Conservation (phyloP, 768 basidiomycete genomes). For the Wakefieldia striispora region DNA sequence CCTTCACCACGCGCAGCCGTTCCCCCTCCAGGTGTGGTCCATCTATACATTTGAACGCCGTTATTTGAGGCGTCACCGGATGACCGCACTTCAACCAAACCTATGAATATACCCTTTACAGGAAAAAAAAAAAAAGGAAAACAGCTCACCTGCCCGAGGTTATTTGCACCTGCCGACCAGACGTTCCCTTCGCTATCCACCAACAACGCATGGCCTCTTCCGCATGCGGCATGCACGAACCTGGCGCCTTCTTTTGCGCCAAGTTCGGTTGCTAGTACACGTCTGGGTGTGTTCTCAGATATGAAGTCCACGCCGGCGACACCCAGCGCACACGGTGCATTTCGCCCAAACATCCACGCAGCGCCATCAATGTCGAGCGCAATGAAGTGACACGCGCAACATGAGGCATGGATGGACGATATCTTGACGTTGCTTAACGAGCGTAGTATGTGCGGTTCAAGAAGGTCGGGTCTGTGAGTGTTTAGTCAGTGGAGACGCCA, state of each 20-base stretch:
- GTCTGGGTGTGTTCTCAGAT: slow-evolving; percentile 73
- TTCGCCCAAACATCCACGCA: slow-evolving; percentile 91
- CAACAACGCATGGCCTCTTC: slow-evolving; percentile 77
- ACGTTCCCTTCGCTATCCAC: slow-evolving; percentile 78
- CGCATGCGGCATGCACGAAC: slow-evolving; percentile 83
- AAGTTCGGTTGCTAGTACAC: slow-evolving; percentile 54
- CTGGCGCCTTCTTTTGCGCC: slow-evolving; percentile 56
- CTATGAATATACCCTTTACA: neutral
- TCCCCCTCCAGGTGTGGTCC: slow-evolving; percentile 57
- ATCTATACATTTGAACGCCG: slow-evolving; percentile 60
- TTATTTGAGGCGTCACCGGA: slow-evolving; percentile 58
- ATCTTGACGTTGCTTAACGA: slow-evolving; percentile 80
- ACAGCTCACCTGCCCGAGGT: slow-evolving; percentile 67
- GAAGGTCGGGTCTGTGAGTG: slow-evolving; percentile 69
- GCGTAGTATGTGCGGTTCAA: slow-evolving; percentile 86
- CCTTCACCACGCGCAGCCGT: slow-evolving; percentile 66
- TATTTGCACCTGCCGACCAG: slow-evolving; percentile 85
- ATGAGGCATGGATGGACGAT: slow-evolving; percentile 71
- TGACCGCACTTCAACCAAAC: slow-evolving; percentile 62
- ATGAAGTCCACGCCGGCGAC: slow-evolving; percentile 51
- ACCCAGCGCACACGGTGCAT: slow-evolving; percentile 69
- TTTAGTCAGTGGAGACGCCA: neutral
- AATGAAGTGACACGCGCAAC: slow-evolving; percentile 73
- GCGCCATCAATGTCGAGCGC: slow-evolving; percentile 70
- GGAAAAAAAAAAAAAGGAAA: neutral